phyloP scores from a whole-genome alignment of 208 protist genomes.

The Phytomonas sp. region DNA sequence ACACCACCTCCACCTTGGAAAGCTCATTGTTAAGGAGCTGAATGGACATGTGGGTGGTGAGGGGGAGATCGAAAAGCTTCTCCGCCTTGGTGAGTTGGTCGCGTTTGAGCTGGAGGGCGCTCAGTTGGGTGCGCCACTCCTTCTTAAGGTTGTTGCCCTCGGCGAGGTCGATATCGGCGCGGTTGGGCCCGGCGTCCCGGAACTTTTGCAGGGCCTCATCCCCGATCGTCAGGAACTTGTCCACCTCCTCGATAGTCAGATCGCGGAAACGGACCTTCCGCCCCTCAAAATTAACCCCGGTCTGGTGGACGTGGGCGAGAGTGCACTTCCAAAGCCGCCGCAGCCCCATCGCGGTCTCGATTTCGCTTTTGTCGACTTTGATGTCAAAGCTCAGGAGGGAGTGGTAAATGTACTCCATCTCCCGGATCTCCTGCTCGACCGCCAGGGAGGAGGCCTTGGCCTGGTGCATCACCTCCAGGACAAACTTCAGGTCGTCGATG shows the following conservation, averaged over 20 bases:
- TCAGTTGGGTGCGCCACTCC: conserved; percentile 76
- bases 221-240: conserved; percentile 48
- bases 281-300: conserved; percentile 75
- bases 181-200: conserved; percentile 72
- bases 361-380: conserved; percentile 71
- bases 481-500: conserved; percentile 95
- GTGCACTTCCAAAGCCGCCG: conserved; percentile 82
- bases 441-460: conserved; percentile 79
- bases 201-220: conserved; percentile 24
- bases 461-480: conserved; percentile 92
- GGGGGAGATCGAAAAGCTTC: conserved; percentile 95
- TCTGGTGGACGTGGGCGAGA: conserved; percentile 56
- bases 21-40: conserved; percentile 89
- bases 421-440: conserved; percentile 90
- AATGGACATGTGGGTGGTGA: conserved; percentile 90
- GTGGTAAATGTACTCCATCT: conserved; percentile 93
- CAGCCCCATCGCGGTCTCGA: conserved; percentile 68
- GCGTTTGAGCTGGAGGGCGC: conserved; percentile 57
- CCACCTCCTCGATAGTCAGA: conserved; percentile 88
- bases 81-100: conserved; percentile 92
- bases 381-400: conserved; percentile 91
- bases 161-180: conserved; percentile 80
- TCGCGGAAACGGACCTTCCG: conserved; percentile 93
- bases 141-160: conserved; percentile 87
- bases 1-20: conserved; percentile 85